Conservation (phyloP, 116 monocot genomes). For the Trichopus zeylanicus region DNA sequence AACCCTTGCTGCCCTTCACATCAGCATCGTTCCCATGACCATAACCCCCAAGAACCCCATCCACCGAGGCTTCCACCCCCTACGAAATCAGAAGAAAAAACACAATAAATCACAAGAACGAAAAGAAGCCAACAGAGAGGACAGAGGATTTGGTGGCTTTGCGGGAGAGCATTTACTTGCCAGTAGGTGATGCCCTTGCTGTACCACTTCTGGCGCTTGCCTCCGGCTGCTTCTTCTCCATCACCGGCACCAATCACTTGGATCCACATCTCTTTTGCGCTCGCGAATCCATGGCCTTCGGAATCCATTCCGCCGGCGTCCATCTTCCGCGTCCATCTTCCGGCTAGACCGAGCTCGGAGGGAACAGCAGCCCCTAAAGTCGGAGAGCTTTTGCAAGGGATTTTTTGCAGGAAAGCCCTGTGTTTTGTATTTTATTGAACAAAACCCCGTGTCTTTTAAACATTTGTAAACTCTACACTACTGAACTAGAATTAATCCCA, state of each 20-base stretch:
- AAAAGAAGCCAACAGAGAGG: neutral
- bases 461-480: no score
- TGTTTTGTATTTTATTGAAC: no score
- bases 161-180: conserved; percentile 45
- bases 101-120: neutral
- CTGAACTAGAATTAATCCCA: no score
- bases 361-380: no score
- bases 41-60: conserved; percentile 93
- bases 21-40: conserved; percentile 73
- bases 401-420: no score
- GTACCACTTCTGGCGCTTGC: conserved; percentile 80
- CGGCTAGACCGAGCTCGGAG: no score
- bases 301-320: conserved; percentile 65
- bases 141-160: neutral
- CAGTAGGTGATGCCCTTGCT: conserved; percentile 85
- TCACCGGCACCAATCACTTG: conserved; percentile 53
- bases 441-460: no score
- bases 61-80: conserved; percentile 87
- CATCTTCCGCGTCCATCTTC: no score
- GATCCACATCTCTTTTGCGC: conserved; percentile 82
- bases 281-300: conserved; percentile 49
- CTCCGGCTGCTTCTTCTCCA: no score
- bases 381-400: no score
- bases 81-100: conserved; percentile 13
- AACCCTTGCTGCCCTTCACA: conserved; percentile 75